These are phyloP conservation scores for Eucalyptus marginata DNA, from an alignment of 345 rosid genomes.

Conservation along the genomic window DNA sequence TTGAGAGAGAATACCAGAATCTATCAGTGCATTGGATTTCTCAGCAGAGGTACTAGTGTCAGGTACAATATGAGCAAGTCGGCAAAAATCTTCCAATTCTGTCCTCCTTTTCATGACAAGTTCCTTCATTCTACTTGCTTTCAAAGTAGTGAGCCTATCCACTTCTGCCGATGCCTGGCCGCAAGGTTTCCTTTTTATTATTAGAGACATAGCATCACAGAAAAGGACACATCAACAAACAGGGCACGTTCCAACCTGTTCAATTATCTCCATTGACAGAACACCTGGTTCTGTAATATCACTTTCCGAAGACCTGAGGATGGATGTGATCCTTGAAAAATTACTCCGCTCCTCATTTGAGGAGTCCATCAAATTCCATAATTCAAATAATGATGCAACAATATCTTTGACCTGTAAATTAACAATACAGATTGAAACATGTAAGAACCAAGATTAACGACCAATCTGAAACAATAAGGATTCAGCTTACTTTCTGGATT, in stretches of 20 bases:
- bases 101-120: conserved; percentile 83
- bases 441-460: background rate
- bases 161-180: conserved; percentile 81
- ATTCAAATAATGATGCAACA: conserved; percentile 41
- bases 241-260: conserved; percentile 36
- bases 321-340: conserved; percentile 40
- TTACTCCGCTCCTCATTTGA: conserved; percentile 45
- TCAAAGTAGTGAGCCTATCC: conserved; percentile 58
- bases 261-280: conserved; percentile 62
- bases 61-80: conserved; percentile 70
- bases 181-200: background rate
- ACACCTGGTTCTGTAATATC: conserved; percentile 51
- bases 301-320: conserved; percentile 54
- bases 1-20: conserved; percentile 50
- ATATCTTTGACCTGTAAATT: conserved; percentile 58
- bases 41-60: conserved; percentile 81
- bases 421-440: background rate
- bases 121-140: conserved; percentile 94
- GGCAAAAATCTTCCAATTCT: conserved; percentile 73
- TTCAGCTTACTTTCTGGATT: conserved; percentile 52
- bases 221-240: background rate
- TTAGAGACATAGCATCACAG: background rate
- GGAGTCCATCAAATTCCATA: conserved; percentile 94
- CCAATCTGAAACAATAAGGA: background rate
- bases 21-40: conserved; percentile 84